Evolutionary conservation across 352 stramenopile genomes (phyloP).

Genomic region (Phytophthora brassicae): DNA sequence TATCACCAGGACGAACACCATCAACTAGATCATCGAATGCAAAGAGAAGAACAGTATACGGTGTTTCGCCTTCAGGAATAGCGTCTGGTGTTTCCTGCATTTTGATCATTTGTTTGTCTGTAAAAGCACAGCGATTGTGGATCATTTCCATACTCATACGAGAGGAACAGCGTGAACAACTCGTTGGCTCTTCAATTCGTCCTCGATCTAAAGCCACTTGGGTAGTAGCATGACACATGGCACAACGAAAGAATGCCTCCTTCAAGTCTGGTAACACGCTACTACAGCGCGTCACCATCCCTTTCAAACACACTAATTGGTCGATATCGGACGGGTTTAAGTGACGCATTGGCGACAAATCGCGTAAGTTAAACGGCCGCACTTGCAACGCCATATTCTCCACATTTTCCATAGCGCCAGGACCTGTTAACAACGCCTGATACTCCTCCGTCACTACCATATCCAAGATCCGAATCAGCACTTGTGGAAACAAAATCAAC

Average conservation of each 20-base stretch:
- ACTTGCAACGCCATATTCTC: slow-evolving; percentile 89
- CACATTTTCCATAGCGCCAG: slow-evolving; percentile 47
- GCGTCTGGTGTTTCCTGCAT: slow-evolving; percentile 98
- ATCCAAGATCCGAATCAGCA: slow-evolving; percentile 97
- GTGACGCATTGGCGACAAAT: slow-evolving; percentile 93
- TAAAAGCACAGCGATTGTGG: slow-evolving; percentile 98
- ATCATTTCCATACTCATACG: slow-evolving; percentile 94
- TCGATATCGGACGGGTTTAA: slow-evolving; percentile 98
- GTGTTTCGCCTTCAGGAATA: slow-evolving; percentile 98
- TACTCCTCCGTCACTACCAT: slow-evolving; percentile 94
- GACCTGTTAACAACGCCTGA: slow-evolving; percentile 40
- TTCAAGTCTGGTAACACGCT: slow-evolving; percentile 98
- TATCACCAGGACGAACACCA: slow-evolving; percentile 95
- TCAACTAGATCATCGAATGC: slow-evolving; percentile 99
- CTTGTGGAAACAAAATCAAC: slow-evolving; percentile 95
- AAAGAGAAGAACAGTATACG: slow-evolving; percentile 97
- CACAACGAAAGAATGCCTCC: slow-evolving; percentile 96
- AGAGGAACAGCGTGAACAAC: slow-evolving; percentile 88
- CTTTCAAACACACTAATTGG: slow-evolving; percentile 95
- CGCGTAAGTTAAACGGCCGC: slow-evolving; percentile 95
- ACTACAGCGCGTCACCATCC: slow-evolving; percentile 97
- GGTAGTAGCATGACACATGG: slow-evolving; percentile 89
- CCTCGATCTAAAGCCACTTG: slow-evolving; percentile 95
- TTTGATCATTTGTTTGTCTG: slow-evolving; percentile 98
- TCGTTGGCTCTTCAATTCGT: slow-evolving; percentile 94